These are phyloP conservation scores for Amanita molliuscula DNA, from an alignment of 768 basidiomycete species.

Conservation along the genomic window DNA sequence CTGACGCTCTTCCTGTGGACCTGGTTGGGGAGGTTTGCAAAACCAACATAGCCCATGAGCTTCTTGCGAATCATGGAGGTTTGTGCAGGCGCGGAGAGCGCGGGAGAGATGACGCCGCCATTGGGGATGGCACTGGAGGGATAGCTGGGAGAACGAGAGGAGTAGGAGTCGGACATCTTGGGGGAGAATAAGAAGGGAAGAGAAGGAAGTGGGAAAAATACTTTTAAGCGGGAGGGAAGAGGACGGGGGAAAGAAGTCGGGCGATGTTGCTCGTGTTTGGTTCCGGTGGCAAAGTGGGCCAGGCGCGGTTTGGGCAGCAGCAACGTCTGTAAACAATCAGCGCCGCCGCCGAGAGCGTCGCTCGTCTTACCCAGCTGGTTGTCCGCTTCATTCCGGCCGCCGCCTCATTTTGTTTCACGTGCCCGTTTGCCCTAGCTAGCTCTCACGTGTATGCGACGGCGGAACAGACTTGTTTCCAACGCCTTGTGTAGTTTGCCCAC, in stretches of 20 bases:
- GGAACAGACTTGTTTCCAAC: too few relatives aligned
- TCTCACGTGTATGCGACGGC: background rate
- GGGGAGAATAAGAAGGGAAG: constrained; percentile 17
- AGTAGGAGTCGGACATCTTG: constrained; percentile 74
- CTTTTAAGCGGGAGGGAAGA: constrained; percentile 42
- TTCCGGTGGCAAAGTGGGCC: constrained; percentile 26
- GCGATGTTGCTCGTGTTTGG: constrained; percentile 39
- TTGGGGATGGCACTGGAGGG: constrained; percentile 51
- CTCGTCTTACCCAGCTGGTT: constrained; percentile 21
- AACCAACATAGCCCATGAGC: constrained; percentile 91
- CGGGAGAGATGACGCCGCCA: constrained; percentile 50
- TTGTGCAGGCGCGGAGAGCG: constrained; percentile 23
- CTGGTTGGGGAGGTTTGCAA: constrained; percentile 98
- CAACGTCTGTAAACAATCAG: constrained; percentile 21
- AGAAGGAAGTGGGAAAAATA: constrained; percentile 28
- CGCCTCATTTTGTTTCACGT: too few relatives aligned
- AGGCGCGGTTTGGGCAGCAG: constrained; percentile 44
- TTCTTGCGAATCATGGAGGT: constrained; percentile 72
- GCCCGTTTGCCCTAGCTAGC: too few relatives aligned
- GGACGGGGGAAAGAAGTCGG: constrained; percentile 43
- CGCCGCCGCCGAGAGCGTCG: background rate
- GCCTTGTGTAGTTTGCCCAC: too few relatives aligned
- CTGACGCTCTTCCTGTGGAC: constrained; percentile 97
- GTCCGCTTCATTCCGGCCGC: background rate
- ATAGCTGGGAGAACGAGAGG: constrained; percentile 55